A percentile compares a stretch with the other conserved stretches of the same genome.
Conservation (phyloP, 2,329 filamentous ascomycete species). For the Fusarium beomiforme region DNA sequence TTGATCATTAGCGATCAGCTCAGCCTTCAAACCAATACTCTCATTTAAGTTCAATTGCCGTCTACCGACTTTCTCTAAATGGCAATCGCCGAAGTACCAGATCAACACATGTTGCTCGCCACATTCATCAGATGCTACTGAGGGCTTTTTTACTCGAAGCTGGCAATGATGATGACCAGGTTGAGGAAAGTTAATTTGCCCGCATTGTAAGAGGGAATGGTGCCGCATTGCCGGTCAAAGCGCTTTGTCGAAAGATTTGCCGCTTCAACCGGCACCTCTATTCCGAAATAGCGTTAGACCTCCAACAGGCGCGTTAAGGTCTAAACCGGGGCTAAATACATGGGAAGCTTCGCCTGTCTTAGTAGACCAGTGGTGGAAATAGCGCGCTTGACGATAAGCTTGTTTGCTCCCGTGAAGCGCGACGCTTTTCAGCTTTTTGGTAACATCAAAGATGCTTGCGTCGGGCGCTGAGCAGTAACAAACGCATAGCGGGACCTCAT, state of each 20-base stretch:
- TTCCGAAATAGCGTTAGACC: neutral
- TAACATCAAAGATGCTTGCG: neutral
- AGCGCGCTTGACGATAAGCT: neutral
- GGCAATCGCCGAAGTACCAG: neutral
- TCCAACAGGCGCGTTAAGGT: neutral
- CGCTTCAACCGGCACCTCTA: neutral
- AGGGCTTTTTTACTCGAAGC: neutral
- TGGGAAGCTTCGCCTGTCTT: neutral
- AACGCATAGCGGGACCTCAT: neutral
- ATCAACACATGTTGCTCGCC: neutral
- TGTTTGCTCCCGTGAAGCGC: neutral
- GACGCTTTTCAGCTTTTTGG: neutral
- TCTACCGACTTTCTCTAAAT: neutral
- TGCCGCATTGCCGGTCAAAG: neutral
- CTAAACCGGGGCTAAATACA: neutral
- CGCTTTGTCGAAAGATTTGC: rapidly evolving
- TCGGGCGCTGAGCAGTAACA: neutral
- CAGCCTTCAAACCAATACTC: no score
- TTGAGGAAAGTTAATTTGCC: neutral
- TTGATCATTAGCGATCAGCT: no score
- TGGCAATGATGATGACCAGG: neutral
- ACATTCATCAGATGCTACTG: neutral
- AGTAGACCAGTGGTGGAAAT: no score
- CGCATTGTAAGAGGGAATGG: rapidly evolving
- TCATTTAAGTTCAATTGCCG: no score